Evolutionary conservation across 306 rosid genomes (phyloP), one percentile per base, ranked within the genome.

Genomic region (Cucurbita moschata): DNA sequence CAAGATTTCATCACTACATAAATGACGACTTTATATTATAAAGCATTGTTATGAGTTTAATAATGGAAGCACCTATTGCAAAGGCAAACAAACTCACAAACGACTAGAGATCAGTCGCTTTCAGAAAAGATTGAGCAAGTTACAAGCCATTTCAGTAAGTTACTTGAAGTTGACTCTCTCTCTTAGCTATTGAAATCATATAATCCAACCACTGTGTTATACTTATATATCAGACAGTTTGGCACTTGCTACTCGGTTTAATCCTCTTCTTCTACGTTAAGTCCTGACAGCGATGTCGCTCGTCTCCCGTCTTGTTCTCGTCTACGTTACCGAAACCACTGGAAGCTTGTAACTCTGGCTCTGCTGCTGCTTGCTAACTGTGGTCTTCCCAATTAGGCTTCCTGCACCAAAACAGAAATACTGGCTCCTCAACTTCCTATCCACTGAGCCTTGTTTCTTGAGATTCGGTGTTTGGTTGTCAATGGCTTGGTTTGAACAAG

Each of bases 361-460:
- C 67, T 80, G 88, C 10, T 78, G 79, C 43, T 83, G 87, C 82
- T 82, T 87, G 78, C 76, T 80, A 75, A 57, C 85, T 49, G 88
- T 65, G 63, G 18, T 82, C 66, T 88, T 90, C 55, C 81, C 89
- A 51, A 78, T 75, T 55, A 85, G 79, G 30, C 96, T 89, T 21
- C 87, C 76, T 54, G 85, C 83, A 55, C 96, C 97, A 70, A 90
- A 94, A 67, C 98, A 94, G 85, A 94, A 86, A 73, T 92, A 92
- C 59, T 86, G 91, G 52, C 93, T 90, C 83, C 77, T 90, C 66
- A 78, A 46, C 72, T 83, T 90, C 71, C 62, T 88, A 21, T 82
- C 57, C 30, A 72, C 73, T 21, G 82, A 63, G 73, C 74, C 62
- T 83, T 83, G 79, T 74, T 86, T 88, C 0, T 23, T 44, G 72